phyloP scores from a whole-genome alignment of 805 yeast species.

The Suhomyces prunicola region DNA sequence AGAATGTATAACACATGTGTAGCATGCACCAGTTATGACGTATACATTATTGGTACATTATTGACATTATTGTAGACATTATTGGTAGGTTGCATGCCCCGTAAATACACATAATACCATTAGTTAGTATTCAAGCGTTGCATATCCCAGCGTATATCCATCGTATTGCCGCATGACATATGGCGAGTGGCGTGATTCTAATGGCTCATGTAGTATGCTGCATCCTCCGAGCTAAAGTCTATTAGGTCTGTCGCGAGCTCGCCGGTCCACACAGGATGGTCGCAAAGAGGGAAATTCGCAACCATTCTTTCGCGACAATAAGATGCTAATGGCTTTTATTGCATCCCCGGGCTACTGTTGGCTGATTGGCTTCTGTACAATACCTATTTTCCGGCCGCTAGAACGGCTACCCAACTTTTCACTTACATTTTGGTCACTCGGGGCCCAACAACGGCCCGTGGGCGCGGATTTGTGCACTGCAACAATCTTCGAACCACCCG shows the following conservation, averaged over 20 bases:
- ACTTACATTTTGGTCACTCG: not conserved
- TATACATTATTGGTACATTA: too few species aligned
- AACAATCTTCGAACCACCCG: not conserved
- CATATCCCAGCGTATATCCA: constrained; percentile 1
- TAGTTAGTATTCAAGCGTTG: not conserved
- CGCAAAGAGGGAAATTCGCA: not conserved
- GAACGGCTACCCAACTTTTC: not conserved
- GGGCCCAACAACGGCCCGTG: not conserved
- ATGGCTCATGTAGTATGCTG: not conserved
- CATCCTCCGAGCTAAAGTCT: not conserved
- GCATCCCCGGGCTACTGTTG: not conserved
- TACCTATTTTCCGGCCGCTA: not conserved
- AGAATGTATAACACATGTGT: too few species aligned
- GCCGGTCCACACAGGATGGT: not conserved
- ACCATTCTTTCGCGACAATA: not conserved
- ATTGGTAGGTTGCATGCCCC: too few species aligned
- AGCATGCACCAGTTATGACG: too few species aligned
- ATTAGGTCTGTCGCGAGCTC: not conserved
- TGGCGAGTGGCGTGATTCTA: not conserved
- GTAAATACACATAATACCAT: not conserved
- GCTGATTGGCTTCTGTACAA: not conserved
- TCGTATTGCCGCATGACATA: not conserved
- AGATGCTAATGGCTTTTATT: not conserved
- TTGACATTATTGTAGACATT: too few species aligned
- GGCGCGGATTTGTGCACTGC: too few species aligned